Base-by-base conservation (phyloP, 1,284 basidiomycete genomes). In the Microbotryomycetes sp. region DNA sequence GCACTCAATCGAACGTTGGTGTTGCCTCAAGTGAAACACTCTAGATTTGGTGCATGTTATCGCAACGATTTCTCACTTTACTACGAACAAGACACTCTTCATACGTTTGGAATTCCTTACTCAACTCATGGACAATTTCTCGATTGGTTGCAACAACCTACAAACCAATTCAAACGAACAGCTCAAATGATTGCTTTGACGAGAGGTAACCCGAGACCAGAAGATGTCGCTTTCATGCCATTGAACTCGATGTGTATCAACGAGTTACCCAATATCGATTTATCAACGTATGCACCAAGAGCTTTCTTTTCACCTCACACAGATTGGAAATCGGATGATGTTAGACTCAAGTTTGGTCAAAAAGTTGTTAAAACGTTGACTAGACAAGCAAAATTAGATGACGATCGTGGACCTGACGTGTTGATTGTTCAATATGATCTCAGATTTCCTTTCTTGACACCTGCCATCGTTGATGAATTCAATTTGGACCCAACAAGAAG, bases 1-100 rank as follows among this genome's bases (percentile, higher is more conserved):
- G 61, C 70, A 1, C 62, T 72, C 26, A 68, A 72, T 58, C 61
- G 72, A 14, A 73, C 67, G 12, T 65, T 73, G 48, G 72, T 73
- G 52, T 58, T 73, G 12, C 71, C 72, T 3, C 58, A 67, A 45
- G 70, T 73, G 48, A 62, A 60, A 5, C 60, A 64, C 22, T 68
- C 67, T 23, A 52, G 70, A 3, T 65, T 73, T 62, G 68, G 67
- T 29, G 54, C 63, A 2, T 73, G 72, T 56, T 65, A 59, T 31
- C 26, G 55, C 14, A 60, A 68, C 45, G 66, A 68, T 15, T 73
- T 73, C 54, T 63, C 69, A 4, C 65, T 71, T 52, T 73, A 73
- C 66, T 73, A 73, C 60, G 52, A 59, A 31, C 4, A 19, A 1
- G 47, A 60, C 46, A 50, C 71, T 0, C 65, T 73, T 32, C 54